Conservation (phyloP, 768 basidiomycete species). For the Piloderma croceum region DNA sequence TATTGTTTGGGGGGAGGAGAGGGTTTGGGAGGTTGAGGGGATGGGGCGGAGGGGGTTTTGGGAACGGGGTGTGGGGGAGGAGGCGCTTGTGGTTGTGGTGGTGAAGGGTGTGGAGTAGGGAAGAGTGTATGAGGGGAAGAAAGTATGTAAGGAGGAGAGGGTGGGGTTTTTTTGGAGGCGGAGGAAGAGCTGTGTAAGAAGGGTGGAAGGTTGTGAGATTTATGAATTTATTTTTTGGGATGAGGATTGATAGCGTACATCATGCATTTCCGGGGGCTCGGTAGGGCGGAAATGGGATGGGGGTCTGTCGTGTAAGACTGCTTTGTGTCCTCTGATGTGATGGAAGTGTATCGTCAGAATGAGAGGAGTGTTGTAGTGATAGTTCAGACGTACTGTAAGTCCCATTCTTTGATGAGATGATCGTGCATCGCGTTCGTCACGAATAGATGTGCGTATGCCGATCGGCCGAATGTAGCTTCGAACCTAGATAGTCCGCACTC, state of each 20-base stretch:
- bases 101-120: constrained; percentile 67
- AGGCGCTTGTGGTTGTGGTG: constrained; percentile 26
- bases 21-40: constrained; percentile 23
- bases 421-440: constrained; percentile 87
- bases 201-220: no score
- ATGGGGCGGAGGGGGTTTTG: constrained; percentile 11
- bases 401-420: constrained; percentile 64
- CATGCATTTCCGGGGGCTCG: constrained; percentile 67
- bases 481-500: no score
- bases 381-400: constrained; percentile 53
- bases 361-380: not conserved
- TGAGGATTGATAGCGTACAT: constrained; percentile 46
- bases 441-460: constrained; percentile 86
- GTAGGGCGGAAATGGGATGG: constrained; percentile 77
- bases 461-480: constrained; percentile 72
- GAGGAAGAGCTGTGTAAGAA: constrained; percentile 41
- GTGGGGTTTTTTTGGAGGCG: constrained; percentile 38
- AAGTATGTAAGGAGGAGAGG: constrained; percentile 33
- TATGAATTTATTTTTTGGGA: no score
- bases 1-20: constrained; percentile 30
- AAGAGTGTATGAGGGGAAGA: constrained; percentile 46
- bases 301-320: constrained; percentile 85
- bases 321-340: constrained; percentile 80
- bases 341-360: constrained; percentile 8
- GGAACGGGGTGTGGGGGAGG: constrained; percentile 11